A percentile compares a stretch with the other conserved stretches of the same genome.
Conservation (phyloP, 768 basidiomycete genomes). For the Xerocomellus dryophilus region DNA sequence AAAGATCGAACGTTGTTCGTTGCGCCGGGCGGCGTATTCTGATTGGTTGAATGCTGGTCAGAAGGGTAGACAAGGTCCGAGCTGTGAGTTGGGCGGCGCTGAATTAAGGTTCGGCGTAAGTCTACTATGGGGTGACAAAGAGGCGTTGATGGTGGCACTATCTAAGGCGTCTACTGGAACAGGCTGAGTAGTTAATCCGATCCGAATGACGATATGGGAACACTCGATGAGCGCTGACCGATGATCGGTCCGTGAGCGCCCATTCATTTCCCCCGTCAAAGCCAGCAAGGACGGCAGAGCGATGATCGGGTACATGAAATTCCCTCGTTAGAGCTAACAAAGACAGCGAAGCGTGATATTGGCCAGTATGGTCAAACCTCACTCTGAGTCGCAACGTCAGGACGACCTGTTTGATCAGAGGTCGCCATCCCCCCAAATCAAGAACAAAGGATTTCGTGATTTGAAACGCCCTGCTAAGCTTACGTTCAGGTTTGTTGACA, state of each 20-base stretch:
- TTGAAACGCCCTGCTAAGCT: background rate
- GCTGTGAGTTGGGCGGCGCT: background rate
- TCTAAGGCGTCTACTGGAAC: background rate
- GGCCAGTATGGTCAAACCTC: background rate
- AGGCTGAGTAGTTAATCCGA: conserved; percentile 5
- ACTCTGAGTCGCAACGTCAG: background rate
- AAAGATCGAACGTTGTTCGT: background rate
- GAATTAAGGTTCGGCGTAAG: background rate
- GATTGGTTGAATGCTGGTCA: background rate
- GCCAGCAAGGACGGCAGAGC: background rate
- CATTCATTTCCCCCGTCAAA: no score
- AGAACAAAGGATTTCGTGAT: background rate
- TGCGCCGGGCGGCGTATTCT: background rate
- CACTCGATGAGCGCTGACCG: background rate
- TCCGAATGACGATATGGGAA: background rate
- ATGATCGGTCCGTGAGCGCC: background rate
- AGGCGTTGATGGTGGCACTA: conserved; percentile 5
- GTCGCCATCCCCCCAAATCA: background rate
- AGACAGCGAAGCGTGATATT: background rate
- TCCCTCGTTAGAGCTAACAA: background rate
- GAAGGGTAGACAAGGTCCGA: background rate
- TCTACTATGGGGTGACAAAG: background rate
- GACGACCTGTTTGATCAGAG: background rate
- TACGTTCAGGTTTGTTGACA: background rate
- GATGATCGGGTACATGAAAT: background rate